Evolutionary conservation across 2,329 filamentous ascomycete species (phyloP).

Genomic region (Sporothrix humicola): DNA sequence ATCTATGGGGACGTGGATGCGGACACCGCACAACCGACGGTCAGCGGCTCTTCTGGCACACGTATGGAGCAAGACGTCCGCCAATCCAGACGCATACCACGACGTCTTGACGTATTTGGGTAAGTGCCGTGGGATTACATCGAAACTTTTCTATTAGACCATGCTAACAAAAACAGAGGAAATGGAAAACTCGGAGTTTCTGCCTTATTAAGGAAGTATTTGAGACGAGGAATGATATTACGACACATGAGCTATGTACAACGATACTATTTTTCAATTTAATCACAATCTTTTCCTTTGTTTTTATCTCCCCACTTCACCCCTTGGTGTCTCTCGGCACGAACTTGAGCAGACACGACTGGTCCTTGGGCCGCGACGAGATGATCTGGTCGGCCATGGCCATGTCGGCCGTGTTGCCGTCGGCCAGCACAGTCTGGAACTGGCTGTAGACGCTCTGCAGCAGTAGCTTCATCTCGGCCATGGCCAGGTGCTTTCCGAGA

Average conservation of each 20-base stretch:
- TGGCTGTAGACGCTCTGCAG: conserved; percentile 65
- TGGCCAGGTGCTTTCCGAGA: conserved; percentile 67
- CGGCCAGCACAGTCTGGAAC: conserved; percentile 61
- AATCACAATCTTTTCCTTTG: not conserved
- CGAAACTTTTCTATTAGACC: too few relatives aligned
- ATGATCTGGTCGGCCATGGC: conserved; percentile 71
- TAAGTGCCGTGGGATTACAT: not conserved
- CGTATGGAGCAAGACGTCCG: conserved; percentile 29
- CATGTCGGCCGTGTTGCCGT: conserved; percentile 59
- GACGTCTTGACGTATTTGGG: conserved; percentile 32
- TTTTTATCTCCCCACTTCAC: not conserved
- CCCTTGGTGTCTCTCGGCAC: conserved; percentile 39
- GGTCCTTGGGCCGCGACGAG: conserved; percentile 64
- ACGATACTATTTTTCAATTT: not conserved
- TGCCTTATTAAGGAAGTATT: conserved; percentile 26
- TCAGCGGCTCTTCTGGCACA: conserved; percentile 29
- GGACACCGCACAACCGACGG: conserved; percentile 29
- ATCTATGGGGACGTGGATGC: conserved; percentile 33
- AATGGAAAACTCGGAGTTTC: conserved; percentile 31
- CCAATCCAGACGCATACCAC: conserved; percentile 8
- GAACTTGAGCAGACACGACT: conserved; percentile 63
- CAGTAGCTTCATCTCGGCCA: conserved; percentile 70
- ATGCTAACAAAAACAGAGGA: conserved; percentile 27
- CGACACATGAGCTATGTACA: not conserved
- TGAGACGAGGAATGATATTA: not conserved